Evolutionary conservation across 2,329 filamentous ascomycete species (phyloP).

Genomic region (Colletotrichum kahawae): DNA sequence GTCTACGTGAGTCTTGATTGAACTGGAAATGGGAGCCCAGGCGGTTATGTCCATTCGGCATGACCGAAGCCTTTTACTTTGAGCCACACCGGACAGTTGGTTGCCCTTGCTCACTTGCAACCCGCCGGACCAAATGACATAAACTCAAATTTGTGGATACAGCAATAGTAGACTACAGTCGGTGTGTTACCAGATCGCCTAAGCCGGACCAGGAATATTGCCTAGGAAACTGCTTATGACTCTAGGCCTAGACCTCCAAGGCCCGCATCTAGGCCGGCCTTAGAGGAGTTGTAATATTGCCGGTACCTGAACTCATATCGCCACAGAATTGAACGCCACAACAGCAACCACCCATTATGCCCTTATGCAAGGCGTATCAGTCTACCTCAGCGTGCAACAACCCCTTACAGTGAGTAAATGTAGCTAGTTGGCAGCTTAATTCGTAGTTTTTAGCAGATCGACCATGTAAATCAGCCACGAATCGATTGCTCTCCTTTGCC

Average conservation of each 20-base stretch:
- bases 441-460: not conserved
- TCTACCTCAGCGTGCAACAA: not conserved
- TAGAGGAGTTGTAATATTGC: not conserved
- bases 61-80: not conserved
- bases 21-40: too few relatives aligned
- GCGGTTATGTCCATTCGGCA: not conserved
- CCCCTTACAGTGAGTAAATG: too few relatives aligned
- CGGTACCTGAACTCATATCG: not conserved
- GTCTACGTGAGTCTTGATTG: not conserved
- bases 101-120: not conserved
- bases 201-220: not conserved
- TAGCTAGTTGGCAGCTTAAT: not conserved
- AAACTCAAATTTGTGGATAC: not conserved
- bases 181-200: not conserved
- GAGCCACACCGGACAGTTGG: not conserved
- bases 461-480: not conserved
- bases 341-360: not conserved
- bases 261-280: not conserved
- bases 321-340: not conserved
- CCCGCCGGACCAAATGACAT: not conserved
- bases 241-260: not conserved
- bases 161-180: not conserved
- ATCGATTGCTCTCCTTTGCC: not conserved
- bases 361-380: not conserved
- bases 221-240: not conserved